Evolutionary conservation across 73 alveolate genomes (phyloP).

Genomic region (Breviolum minutum): DNA sequence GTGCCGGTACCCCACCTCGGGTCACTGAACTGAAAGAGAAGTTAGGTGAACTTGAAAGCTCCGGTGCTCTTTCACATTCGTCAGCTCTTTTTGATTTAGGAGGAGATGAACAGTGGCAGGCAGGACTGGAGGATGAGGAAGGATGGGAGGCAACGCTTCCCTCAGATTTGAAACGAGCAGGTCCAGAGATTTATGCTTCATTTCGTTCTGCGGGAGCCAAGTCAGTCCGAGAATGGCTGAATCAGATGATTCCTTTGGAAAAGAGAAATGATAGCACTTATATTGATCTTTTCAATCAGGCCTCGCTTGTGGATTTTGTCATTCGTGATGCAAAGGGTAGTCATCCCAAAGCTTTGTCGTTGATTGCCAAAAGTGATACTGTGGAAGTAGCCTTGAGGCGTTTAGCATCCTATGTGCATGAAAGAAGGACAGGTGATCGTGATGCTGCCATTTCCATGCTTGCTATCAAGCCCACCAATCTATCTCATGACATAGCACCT

Average conservation of each 20-base stretch:
- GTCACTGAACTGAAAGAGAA: neutral
- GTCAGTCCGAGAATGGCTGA: neutral
- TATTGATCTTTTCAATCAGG: neutral
- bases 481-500: neutral
- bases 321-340: too few relatives aligned
- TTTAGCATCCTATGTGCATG: too few relatives aligned
- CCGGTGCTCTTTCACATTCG: neutral
- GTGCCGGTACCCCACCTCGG: neutral
- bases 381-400: too few relatives aligned
- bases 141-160: conserved; percentile 17
- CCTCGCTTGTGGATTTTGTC: too few relatives aligned
- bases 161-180: conserved; percentile 16
- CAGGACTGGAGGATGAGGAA: neutral
- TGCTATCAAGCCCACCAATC: too few relatives aligned
- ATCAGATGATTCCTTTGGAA: neutral
- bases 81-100: neutral
- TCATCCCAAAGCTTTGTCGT: too few relatives aligned
- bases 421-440: too few relatives aligned
- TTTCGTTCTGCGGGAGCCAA: neutral
- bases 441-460: too few relatives aligned
- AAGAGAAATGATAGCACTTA: neutral
- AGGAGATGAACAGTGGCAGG: neutral
- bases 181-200: neutral
- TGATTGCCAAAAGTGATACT: too few relatives aligned
- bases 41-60: neutral